phyloP scores from a whole-genome alignment of 345 rosid species.

The Trapa bicornis region DNA sequence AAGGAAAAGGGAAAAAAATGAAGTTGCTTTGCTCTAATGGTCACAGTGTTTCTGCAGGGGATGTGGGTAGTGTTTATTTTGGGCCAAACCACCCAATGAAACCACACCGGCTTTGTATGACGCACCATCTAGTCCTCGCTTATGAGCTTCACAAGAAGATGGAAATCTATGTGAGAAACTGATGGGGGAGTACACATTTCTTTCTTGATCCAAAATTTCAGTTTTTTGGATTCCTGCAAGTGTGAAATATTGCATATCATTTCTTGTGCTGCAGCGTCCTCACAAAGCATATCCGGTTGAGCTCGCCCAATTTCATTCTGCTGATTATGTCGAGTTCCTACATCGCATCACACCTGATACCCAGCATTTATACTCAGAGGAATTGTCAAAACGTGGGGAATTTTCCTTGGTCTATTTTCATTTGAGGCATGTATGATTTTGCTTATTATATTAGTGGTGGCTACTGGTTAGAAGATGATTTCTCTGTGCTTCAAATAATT shows the following conservation, averaged over 20 bases:
- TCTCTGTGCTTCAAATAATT: background rate
- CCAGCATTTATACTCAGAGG: constrained; percentile 44
- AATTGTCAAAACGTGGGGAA: constrained; percentile 54
- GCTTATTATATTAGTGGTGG: background rate
- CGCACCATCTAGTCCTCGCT: constrained; percentile 91
- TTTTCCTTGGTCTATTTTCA: background rate
- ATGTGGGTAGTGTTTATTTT: constrained; percentile 87
- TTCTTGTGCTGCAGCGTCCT: constrained; percentile 58
- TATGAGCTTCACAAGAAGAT: constrained; percentile 89
- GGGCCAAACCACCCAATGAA: constrained; percentile 98
- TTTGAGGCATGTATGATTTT: background rate
- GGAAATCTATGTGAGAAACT: constrained; percentile 74
- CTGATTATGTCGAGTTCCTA: constrained; percentile 84
- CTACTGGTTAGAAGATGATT: background rate
- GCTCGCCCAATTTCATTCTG: constrained; percentile 93
- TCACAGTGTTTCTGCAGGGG: constrained; percentile 41
- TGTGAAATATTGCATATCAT: constrained; percentile 5
- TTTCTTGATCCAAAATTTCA: background rate
- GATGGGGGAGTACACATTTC: constrained; percentile 2
- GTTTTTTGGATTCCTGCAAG: background rate
- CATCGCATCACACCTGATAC: constrained; percentile 77
- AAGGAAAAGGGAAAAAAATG: no score
- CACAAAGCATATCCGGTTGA: constrained; percentile 96
- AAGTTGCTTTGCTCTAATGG: background rate
- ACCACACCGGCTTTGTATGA: constrained; percentile 95